Evolutionary conservation across 192 early-diverging fungal genomes (phyloP), one percentile per base, ranked within the genome.

Genomic region (Dimargaris verticillata): DNA sequence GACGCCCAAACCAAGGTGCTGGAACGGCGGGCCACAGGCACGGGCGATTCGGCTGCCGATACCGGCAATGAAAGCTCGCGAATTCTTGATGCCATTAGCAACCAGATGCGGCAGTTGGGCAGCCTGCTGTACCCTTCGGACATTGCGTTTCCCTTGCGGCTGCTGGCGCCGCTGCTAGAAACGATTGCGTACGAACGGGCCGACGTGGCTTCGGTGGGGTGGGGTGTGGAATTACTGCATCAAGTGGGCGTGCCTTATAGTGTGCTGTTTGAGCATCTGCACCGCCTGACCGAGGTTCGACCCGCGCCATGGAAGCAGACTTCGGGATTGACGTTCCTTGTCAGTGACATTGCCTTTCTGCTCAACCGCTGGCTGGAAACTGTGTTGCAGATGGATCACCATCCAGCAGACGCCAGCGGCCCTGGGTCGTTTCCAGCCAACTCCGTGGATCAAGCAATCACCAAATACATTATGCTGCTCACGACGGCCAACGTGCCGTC

Each of bases 381-480:
- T 14, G 13, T 44, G 47, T n/a, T 7, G 15, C 47, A 50, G 44
- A 13, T 38, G 20, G 41, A 9, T 12, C 38, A 43, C 5, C 22
- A 52, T 12, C 26, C n/a, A 10, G 28, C 61, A 33, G 53, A 44
- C 9, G 43, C 14, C 26, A 59, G 29, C 4, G 22, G 17, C 0
- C 46, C 43, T 9, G 54, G 64, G 20, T 47, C 54, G 18, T 64
- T 77, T 62, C 72, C 75, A 0, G 59, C 66, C 10, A 68, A 66
- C 44, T 59, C 53, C 2, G 68, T 77, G 14, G 75, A 77, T 41
- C 61, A 70, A 42, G 75, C 72, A 0, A 45, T 77, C 53, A 77
- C 68, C 66, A 66, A 70, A 66, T 74, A 74, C 44, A 77, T 77
- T 45, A 65, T 74, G 53, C 64, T 66, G 17, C 61, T 72, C 0